Evolutionary conservation across 306 rosid species (phyloP).

Genomic region (Quercus gilva): DNA sequence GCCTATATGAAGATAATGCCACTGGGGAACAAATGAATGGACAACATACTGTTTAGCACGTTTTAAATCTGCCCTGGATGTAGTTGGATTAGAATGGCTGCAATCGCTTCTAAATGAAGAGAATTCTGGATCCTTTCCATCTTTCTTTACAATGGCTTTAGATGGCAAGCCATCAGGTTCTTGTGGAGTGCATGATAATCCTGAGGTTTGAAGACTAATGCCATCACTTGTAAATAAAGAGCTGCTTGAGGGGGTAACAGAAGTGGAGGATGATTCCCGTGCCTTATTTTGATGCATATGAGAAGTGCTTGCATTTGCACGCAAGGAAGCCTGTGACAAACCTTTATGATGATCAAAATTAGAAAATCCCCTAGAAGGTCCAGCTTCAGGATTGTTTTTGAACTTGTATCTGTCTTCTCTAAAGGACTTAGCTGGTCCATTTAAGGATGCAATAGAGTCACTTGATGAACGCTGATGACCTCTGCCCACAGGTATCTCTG

Average conservation of each 20-base stretch:
- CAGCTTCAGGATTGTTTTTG: neutral
- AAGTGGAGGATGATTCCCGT: neutral
- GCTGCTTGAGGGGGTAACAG: neutral
- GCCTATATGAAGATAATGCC: neutral
- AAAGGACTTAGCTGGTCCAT: neutral
- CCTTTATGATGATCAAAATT: neutral
- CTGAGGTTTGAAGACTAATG: slow-evolving; percentile 5
- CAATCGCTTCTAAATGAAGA: neutral
- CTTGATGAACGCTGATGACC: slow-evolving; percentile 37
- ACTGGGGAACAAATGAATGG: neutral
- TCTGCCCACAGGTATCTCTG: slow-evolving; percentile 18
- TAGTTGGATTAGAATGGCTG: slow-evolving; percentile 16
- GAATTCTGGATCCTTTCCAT: neutral
- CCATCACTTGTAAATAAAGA: neutral
- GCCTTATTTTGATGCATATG: neutral
- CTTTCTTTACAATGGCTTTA: neutral
- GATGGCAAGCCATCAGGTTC: slow-evolving; percentile 7
- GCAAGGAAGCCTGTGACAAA: neutral
- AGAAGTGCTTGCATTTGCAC: neutral
- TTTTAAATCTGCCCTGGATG: slow-evolving; percentile 16
- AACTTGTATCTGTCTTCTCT: slow-evolving; percentile 4
- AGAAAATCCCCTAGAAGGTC: neutral
- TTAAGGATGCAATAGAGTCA: slow-evolving; percentile 24
- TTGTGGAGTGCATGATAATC: neutral
- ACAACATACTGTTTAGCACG: slow-evolving; percentile 28